Conservation (phyloP, 2,329 filamentous ascomycete species). For the Fusarium tupiense region DNA sequence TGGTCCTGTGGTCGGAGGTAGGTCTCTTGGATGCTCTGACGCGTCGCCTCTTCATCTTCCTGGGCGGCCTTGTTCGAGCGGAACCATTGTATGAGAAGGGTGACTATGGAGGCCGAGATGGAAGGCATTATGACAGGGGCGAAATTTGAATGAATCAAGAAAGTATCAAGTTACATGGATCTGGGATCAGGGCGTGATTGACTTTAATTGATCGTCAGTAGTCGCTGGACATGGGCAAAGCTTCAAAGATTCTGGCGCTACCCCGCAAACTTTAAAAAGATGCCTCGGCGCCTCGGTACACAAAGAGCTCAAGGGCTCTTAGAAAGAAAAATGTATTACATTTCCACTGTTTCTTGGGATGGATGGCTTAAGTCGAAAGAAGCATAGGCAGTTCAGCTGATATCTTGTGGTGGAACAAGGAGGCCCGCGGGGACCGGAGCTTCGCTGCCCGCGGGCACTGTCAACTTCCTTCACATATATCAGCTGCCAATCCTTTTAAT, state of each 20-base stretch:
- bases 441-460: background rate
- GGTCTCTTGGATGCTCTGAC: background rate
- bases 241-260: background rate
- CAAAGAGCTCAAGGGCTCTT: too few species aligned
- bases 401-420: background rate
- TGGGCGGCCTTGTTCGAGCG: background rate
- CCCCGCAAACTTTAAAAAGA: background rate
- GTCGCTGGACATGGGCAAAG: background rate
- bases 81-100: background rate
- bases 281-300: background rate
- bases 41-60: background rate
- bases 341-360: background rate
- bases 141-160: too few species aligned
- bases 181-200: background rate
- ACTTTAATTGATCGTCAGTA: background rate
- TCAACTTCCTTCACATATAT: background rate
- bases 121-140: background rate
- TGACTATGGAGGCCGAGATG: background rate
- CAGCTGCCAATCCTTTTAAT: background rate
- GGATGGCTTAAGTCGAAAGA: too few species aligned
- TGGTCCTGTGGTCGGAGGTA: background rate
- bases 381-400: background rate
- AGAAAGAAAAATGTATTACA: too few species aligned
- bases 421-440: background rate
- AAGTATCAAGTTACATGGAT: accelerated